phyloP scores from a whole-genome alignment of 306 rosid species.

The Alnus glutinosa region DNA sequence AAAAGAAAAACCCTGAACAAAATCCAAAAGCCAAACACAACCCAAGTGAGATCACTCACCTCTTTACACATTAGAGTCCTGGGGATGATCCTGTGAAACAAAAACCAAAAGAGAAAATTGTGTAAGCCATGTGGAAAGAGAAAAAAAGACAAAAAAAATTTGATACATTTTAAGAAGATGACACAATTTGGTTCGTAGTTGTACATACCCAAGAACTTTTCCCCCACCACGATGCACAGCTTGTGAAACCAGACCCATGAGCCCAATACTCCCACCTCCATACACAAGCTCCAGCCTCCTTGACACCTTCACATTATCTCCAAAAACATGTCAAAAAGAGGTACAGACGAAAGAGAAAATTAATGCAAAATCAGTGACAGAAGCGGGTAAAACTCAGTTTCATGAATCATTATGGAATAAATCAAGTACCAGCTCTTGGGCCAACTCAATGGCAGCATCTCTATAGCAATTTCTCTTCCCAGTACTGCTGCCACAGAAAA shows the following conservation, averaged over 20 bases:
- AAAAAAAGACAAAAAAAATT: background rate
- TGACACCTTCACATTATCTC: conserved; percentile 37
- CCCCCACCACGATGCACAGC: conserved; percentile 64
- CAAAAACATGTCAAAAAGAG: background rate
- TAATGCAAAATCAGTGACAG: background rate
- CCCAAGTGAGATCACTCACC: conserved; percentile 25
- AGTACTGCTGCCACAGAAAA: conserved; percentile 59
- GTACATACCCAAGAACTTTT: conserved; percentile 52
- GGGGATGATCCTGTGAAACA: conserved; percentile 48
- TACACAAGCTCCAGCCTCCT: conserved; percentile 56
- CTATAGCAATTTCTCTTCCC: conserved; percentile 51
- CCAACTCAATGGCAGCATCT: conserved; percentile 60
- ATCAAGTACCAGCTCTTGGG: conserved; percentile 46
- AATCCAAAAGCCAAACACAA: background rate
- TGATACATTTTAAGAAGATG: background rate
- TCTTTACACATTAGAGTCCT: conserved; percentile 49
- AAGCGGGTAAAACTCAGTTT: background rate
- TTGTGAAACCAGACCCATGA: conserved; percentile 62
- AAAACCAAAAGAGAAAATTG: background rate
- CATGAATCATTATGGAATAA: background rate
- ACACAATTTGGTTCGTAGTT: background rate
- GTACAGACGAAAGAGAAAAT: background rate
- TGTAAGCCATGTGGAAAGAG: background rate
- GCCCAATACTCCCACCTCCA: conserved; percentile 68
- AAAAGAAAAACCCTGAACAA: background rate